Evolutionary conservation across 2,329 filamentous ascomycete species (phyloP), one percentile per base, ranked within the genome.

Genomic region (Fusarium piperis): DNA sequence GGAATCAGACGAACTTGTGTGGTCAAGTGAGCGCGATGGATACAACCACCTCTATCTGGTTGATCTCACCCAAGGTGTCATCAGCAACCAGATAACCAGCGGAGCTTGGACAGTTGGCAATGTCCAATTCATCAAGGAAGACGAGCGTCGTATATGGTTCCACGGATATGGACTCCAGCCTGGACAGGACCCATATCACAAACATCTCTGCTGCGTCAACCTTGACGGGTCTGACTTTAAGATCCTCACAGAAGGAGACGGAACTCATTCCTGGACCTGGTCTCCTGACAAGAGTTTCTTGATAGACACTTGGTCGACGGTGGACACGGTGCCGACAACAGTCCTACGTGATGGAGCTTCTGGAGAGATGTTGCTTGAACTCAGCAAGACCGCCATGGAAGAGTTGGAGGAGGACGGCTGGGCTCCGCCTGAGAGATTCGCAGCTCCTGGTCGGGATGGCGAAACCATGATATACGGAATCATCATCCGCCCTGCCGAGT

Each of bases 41-140:
- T 73, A 73, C 59, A 76, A 76, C 8, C 78, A 79, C 18, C 56
- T 79, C 1, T 79, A 79, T 32, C 74, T 79, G 3, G 26, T 75
- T 10, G 65, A 75, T 28, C 30, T 70, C 3, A 6, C 18, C 2
- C 61, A 48, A 6, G 73, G 68, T 5, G 63, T 69, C 10, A 58
- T 73, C 15, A 72, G 77, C 6, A 62, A 38, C 1, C 78, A 77
- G 44, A 69, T 79, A 4, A 79, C 78, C 5, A 68, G 63, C 4
- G 78, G 77, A 8, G 3, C 63, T 1, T 79, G 78, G 78, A 60
- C 76, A 13, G 70, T 78, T 10, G 60, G 58, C 6, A n/a, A 62
- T 3, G 66, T 79, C 12, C 71, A 77, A 8, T 53, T 28, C 28
- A 55, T 77, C n/a, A 76, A 78, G 8, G 26, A 70, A 26, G 63